Evolutionary conservation across 176 grass and related monocot species (phyloP).

Genomic region (Aechmea fasciata): DNA sequence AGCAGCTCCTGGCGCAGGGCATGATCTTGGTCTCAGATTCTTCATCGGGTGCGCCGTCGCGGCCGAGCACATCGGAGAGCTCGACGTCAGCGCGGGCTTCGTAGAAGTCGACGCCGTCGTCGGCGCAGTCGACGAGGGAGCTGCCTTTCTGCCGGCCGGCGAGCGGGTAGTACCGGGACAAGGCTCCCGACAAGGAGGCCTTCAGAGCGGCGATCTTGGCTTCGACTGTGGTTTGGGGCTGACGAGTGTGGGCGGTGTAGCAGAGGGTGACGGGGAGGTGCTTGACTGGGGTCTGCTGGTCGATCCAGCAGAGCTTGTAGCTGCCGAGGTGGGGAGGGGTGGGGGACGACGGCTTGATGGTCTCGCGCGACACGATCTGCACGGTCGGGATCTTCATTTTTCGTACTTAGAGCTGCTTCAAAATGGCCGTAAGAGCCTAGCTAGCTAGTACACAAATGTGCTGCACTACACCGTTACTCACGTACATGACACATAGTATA

Average conservation of each 20-base stretch:
- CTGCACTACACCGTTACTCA: too few species aligned
- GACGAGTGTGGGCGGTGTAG: background rate
- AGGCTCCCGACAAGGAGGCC: background rate
- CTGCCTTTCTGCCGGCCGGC: background rate
- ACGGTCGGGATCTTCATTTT: background rate
- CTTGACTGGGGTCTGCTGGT: background rate
- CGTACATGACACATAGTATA: too few species aligned
- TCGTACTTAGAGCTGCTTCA: too few species aligned
- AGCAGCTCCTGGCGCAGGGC: background rate
- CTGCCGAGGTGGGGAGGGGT: background rate
- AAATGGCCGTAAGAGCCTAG: too few species aligned
- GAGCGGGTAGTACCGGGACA: background rate
- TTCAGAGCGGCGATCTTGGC: background rate
- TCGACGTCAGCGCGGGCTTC: background rate
- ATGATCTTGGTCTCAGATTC: background rate
- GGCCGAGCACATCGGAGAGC: background rate
- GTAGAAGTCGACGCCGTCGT: constrained; percentile 1
- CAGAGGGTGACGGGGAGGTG: constrained; percentile 1
- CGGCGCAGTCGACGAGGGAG: constrained; percentile 1
- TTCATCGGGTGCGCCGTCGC: background rate
- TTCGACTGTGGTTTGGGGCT: background rate
- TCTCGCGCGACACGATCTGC: background rate
- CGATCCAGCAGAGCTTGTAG: background rate
- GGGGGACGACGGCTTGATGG: background rate
- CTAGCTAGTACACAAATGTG: too few species aligned